Percentiles rank a stretch among this genome's conserved stretches.
These are phyloP conservation scores for Thecaphora thlaspeos DNA, from an alignment of 1,284 basidiomycete species.

Conservation along the genomic window DNA sequence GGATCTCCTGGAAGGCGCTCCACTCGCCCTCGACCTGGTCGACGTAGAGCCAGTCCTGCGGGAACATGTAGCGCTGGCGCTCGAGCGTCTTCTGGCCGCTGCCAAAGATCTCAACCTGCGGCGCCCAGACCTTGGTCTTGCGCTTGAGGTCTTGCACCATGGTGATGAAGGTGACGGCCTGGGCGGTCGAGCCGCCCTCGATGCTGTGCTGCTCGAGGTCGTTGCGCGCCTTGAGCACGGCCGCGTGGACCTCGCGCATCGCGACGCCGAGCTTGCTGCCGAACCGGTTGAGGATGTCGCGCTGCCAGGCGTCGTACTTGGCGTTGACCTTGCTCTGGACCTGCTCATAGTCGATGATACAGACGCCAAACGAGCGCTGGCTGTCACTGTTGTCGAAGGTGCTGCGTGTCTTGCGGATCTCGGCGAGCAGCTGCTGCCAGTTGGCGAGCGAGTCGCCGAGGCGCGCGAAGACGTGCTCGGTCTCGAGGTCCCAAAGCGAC, in stretches of 20 bases:
- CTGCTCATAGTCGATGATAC: conserved; percentile 94
- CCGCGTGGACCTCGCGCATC: conserved; percentile 94
- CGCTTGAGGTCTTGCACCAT: conserved; percentile 98
- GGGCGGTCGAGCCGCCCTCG: conserved; percentile 70
- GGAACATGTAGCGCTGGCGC: conserved; percentile 93
- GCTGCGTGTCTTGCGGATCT: conserved; percentile 91
- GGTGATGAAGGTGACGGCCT: conserved; percentile 97
- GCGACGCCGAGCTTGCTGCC: conserved; percentile 85
- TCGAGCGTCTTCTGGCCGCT: conserved; percentile 95
- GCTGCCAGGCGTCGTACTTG: conserved; percentile 97
- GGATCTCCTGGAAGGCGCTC: conserved; percentile 96
- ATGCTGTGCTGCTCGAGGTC: conserved; percentile 90
- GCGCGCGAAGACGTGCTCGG: conserved; percentile 90
- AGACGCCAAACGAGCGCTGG: conserved; percentile 82
- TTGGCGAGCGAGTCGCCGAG: conserved; percentile 86
- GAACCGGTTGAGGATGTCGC: conserved; percentile 86
- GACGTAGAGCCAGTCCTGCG: conserved; percentile 95
- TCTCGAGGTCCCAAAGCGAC: conserved; percentile 95
- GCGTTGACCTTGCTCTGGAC: conserved; percentile 96
- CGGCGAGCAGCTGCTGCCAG: conserved; percentile 90
- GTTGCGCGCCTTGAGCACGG: conserved; percentile 85
- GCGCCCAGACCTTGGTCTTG: conserved; percentile 94
- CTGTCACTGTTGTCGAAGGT: conserved; percentile 97
- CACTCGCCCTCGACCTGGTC: conserved; percentile 96
- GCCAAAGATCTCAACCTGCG: conserved; percentile 90